Base-by-base conservation (phyloP, 352 stramenopile genomes). In the Nothophytophthora sp. region DNA sequence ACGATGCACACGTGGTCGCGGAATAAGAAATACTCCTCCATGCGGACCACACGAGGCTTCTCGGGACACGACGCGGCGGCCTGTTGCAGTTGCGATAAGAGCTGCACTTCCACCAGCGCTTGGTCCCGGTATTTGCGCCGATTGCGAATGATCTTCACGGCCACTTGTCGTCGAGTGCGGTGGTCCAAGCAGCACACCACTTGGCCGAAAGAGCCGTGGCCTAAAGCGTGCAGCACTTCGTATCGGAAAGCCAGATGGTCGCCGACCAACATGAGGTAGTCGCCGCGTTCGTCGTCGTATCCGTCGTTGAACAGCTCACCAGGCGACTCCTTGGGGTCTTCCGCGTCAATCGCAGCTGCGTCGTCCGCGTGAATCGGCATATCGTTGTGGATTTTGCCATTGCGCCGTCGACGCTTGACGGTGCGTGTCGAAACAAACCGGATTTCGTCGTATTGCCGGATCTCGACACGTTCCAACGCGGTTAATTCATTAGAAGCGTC, bases 111-210 rank as follows among this genome's bases (percentile, higher is more conserved):
- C 18, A 95, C 90, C 44, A 96, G 85, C 9, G 96, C 96, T 60
- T 99, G 97, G 57, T 98, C 77, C 16, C 91, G 80, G 70, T 99
- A 99, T 35, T 96, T 93, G 41, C 89, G 89, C 48, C 96, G 97
- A 58, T 93, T 99, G 66, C 98, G 98, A 42, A 99, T 98, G 54
- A 99, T 98, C 75, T 99, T 99, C 53, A 98, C 89, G 0, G 95
- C 96, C 2, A 99, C 95, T 13, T 97, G 86, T 32, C 77, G 63
- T 33, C 91, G 68, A 7, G 76, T 91, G 52, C 81, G 53, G 35
- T 90, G 81, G 49, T 98, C 85, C 10, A 96, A 54, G 59, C 96
- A 99, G 50, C 88, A 81, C 23, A 99, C 97, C 18, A 99, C 97
- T 79, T 99, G 97, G 1, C 97, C 97, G 70, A 99, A 99, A 1